These are phyloP conservation scores for Nidularia sp. DNA, from an alignment of 768 basidiomycete species.

Conservation along the genomic window DNA sequence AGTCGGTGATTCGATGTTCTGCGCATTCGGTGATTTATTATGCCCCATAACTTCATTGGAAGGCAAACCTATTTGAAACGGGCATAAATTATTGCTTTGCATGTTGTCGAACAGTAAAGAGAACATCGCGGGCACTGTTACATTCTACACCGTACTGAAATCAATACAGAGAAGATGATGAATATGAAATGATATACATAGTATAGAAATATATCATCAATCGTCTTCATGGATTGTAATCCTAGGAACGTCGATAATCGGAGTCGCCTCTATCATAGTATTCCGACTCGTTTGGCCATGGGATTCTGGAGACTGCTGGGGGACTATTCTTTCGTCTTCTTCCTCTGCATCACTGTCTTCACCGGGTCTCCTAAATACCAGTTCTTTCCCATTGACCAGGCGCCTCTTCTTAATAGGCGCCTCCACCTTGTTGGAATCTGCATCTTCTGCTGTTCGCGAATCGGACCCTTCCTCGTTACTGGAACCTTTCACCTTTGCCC, in stretches of 20 bases:
- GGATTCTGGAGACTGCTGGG: not conserved
- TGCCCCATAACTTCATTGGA: too few relatives aligned
- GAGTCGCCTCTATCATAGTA: slow-evolving; percentile 6
- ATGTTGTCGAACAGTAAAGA: too few relatives aligned
- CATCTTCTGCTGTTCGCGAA: slow-evolving; percentile 18
- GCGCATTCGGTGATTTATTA: too few relatives aligned
- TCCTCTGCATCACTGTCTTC: slow-evolving; percentile 33
- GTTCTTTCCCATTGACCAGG: slow-evolving; percentile 72
- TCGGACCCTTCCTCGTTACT: slow-evolving; percentile 16
- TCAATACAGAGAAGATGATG: too few relatives aligned
- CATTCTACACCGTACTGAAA: too few relatives aligned
- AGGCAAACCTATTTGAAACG: too few relatives aligned
- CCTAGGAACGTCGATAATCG: slow-evolving; percentile 27
- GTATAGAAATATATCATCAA: slow-evolving; percentile 8
- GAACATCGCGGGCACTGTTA: too few relatives aligned
- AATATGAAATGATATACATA: too few relatives aligned
- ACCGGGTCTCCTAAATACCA: slow-evolving; percentile 47
- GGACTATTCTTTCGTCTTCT: slow-evolving; percentile 13
- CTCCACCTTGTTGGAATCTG: slow-evolving; percentile 18
- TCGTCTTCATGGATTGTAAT: slow-evolving; percentile 53
- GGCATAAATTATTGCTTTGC: too few relatives aligned
- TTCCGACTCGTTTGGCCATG: not conserved
- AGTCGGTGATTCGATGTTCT: too few relatives aligned
- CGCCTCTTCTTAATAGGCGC: slow-evolving; percentile 74
- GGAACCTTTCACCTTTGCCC: slow-evolving; percentile 42